Conservation (phyloP, 371 early-diverging fungal species). For the Capillidium heterosporum region DNA sequence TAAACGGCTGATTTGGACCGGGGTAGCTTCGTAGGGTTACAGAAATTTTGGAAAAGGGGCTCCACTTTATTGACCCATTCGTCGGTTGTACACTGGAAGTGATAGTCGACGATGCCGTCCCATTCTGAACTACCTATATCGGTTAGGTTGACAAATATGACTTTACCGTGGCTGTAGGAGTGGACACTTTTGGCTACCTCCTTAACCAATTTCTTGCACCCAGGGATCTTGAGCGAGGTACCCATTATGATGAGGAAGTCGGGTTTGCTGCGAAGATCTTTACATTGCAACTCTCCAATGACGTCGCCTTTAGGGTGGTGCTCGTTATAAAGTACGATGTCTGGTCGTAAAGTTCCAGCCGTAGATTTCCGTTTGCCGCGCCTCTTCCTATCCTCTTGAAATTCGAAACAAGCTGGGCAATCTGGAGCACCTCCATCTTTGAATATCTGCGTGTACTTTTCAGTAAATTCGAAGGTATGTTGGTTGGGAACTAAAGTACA, state of each 20-base stretch:
- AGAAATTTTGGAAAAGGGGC: background rate
- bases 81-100: slow-evolving; percentile 64
- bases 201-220: slow-evolving; percentile 77
- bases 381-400: background rate
- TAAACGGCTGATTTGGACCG: background rate
- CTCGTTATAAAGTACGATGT: slow-evolving; percentile 95
- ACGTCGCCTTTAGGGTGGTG: slow-evolving; percentile 74
- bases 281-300: slow-evolving; percentile 47
- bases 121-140: slow-evolving; percentile 44
- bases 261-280: slow-evolving; percentile 52
- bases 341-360: slow-evolving; percentile 79
- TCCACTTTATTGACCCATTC: slow-evolving; percentile 30
- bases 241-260: slow-evolving; percentile 95
- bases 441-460: slow-evolving; percentile 27
- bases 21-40: background rate
- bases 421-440: slow-evolving; percentile 46
- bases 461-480: slow-evolving; percentile 28
- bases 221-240: slow-evolving; percentile 90
- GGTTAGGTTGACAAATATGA: slow-evolving; percentile 39
- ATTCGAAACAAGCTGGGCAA: slow-evolving; percentile 60
- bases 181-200: slow-evolving; percentile 58
- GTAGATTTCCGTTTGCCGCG: slow-evolving; percentile 55
- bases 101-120: slow-evolving; percentile 78
- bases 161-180: slow-evolving; percentile 25
- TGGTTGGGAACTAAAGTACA: slow-evolving; percentile 62